Conservation (phyloP, 2,329 filamentous ascomycete species). For the Coleophoma eucalyptorum region DNA sequence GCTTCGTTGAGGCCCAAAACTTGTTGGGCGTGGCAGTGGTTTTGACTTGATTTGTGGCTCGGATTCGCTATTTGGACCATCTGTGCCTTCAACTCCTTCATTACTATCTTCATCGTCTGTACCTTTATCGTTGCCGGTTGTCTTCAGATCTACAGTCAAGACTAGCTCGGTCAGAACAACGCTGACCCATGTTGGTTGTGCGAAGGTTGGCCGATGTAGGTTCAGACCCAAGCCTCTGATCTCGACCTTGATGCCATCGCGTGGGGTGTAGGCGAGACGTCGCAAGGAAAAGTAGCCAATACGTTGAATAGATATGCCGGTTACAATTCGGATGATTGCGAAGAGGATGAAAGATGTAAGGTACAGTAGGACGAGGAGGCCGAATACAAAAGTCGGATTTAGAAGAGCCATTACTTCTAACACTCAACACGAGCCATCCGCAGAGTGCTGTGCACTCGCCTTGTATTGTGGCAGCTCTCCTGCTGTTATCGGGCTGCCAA, state of each 20-base stretch:
- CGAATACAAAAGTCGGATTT: constrained; percentile 79
- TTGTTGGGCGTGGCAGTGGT: constrained; percentile 16
- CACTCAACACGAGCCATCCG: constrained; percentile 17
- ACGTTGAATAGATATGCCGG: constrained; percentile 92
- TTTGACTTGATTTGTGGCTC: constrained; percentile 13
- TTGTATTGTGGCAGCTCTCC: neutral
- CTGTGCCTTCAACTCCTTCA: constrained; percentile 20
- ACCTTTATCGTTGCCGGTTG: constrained; percentile 47
- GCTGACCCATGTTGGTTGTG: constrained; percentile 94
- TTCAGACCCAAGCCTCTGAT: constrained; percentile 84
- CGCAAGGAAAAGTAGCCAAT: constrained; percentile 90
- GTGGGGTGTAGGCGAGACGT: constrained; percentile 83
- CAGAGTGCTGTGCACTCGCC: neutral
- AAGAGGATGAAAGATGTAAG: constrained; percentile 90
- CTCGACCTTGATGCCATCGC: constrained; percentile 85
- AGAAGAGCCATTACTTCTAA: constrained; percentile 54
- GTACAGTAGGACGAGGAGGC: constrained; percentile 81
- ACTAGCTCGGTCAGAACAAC: constrained; percentile 82
- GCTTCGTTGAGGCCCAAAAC: constrained; percentile 44
- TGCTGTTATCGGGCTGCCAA: neutral
- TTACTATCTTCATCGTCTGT: constrained; percentile 17
- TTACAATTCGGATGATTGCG: constrained; percentile 86
- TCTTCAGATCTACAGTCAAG: constrained; percentile 74
- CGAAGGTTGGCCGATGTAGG: constrained; percentile 90
- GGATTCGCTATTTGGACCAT: constrained; percentile 13